Evolutionary conservation across 805 yeast species (phyloP), one percentile per base, ranked within the genome.

Genomic region (Ogataea populi-albae): DNA sequence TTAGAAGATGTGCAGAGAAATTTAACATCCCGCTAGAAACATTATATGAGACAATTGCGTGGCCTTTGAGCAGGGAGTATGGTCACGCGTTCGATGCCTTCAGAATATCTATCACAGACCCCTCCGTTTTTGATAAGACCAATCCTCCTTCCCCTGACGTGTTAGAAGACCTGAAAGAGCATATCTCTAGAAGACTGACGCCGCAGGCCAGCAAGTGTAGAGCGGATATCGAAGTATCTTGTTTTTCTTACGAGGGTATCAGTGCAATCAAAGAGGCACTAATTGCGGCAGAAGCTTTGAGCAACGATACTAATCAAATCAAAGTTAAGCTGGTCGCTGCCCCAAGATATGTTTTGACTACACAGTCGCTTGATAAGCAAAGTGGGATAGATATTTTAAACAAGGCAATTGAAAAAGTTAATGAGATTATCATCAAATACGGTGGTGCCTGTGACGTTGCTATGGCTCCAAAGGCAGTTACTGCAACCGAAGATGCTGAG

Each of bases 21-120:
- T 91, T 86, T 68, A 84, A 83, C 60, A 71, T 88, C 35, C 78
- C 95, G 24, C 75, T 93, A 57, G 97, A 91, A 66, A 73, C 72
- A 20, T 71, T 93, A 62, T 93, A 93, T 66, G 80, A 82, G 65
- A 73, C 86, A 19, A 78, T 91, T 55, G 98, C 97, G 21, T 93
- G 98, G 98, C 98, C 98, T 28, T 75, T 93, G 64, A 86, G 94
- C 68, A 79, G 84, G 65, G 89, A 84, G 63, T 93, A 76, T 60
- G 98, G 98, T 43, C 98, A 93, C 63, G 96, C 96, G 17, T 88
- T 88, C 61, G 98, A 91, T 59, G 98, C 96, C 23, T 93, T 93
- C 75, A 88, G 94, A 69, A 71, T 89, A 57, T 91, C 96, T 35
- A 93, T 93, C 66, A 87, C 96, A 34, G 95, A 89, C 64, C 79